Evolutionary conservation across 2,329 filamentous ascomycete species (phyloP), one percentile per base, ranked within the genome.

Genomic region (Colletotrichum musae): DNA sequence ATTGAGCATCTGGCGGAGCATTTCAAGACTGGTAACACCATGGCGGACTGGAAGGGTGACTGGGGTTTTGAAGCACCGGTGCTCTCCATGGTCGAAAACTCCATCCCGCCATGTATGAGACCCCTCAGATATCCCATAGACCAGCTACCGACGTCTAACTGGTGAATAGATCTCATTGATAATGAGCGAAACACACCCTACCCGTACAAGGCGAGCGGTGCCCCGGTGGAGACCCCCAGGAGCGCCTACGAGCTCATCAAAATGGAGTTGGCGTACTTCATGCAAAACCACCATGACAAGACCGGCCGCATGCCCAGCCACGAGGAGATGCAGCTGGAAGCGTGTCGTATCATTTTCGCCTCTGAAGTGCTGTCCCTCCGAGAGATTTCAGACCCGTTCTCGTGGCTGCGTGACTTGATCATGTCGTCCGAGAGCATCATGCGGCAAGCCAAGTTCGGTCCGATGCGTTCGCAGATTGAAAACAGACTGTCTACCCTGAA

Each of bases 21-120:
- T 78, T 92, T 91, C 82, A 91, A 90, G 79, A 87, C 84, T 28
- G 67, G 89, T 80, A 87, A 86, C 72, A 88, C 87, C 74, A 92
- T 92, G 89, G 87, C 86, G 71, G 88, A 91, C 78, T 92, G 89
- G 89, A 89, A 90, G 83, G 89, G 89, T 81, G 89, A 90, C 78
- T 91, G 89, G 89, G 89, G 89, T 83, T 91, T 92, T 71, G 89
- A 91, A 64, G 80, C 82, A 32, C 85, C 87, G 43, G 85, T 91
- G 50, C 81, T 90, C 73, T 84, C 89, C 71, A 86, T 91, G 82
- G 86, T 91, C 74, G 89, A 91, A 78, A 91, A 91, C 75, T 89
- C 88, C 54, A 90, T 92, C 67, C 89, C 89, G 62, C 89, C 89
- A 58, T 91, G 88, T 89, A 85, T 82, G 86, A 60, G 80, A 76